These are phyloP conservation scores for Avena eriantha DNA, from an alignment of 176 grass and related monocot genomes.

Conservation along the genomic window DNA sequence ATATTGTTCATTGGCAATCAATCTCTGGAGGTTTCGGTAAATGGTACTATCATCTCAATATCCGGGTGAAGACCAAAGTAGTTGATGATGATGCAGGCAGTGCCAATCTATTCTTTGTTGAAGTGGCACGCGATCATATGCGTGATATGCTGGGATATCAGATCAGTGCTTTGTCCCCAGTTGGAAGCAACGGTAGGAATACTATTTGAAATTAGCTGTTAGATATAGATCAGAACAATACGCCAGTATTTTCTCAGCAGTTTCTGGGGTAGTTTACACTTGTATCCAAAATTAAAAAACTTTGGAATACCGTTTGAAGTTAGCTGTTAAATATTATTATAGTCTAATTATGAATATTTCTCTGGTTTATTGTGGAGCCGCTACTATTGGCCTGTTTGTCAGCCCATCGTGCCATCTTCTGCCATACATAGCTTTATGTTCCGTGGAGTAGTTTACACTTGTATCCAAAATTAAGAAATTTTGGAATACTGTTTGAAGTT, in stretches of 20 bases:
- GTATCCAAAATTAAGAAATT: background rate
- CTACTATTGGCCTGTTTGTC: slow-evolving; percentile 7
- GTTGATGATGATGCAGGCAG: background rate
- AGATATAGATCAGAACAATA: background rate
- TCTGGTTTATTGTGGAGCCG: background rate
- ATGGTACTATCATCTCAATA: slow-evolving; percentile 7
- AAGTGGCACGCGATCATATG: background rate
- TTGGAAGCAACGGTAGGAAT: background rate
- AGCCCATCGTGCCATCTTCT: background rate
- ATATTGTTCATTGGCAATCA: background rate
- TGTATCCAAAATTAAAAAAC: background rate
- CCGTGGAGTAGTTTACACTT: background rate
- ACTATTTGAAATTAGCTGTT: background rate
- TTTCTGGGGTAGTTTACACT: background rate
- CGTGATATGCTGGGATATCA: background rate
- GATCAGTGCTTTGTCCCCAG: background rate
- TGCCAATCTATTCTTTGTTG: background rate
- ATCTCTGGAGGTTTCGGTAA: no score
- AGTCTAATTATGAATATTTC: background rate
- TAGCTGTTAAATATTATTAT: background rate
- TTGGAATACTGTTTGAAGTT: background rate
- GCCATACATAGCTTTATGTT: background rate
- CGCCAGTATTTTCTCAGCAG: background rate
- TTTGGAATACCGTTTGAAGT: background rate
- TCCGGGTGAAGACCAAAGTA: background rate